Evolutionary conservation across 2,329 filamentous ascomycete genomes (phyloP).

Genomic region (Diaporthe ampelina): DNA sequence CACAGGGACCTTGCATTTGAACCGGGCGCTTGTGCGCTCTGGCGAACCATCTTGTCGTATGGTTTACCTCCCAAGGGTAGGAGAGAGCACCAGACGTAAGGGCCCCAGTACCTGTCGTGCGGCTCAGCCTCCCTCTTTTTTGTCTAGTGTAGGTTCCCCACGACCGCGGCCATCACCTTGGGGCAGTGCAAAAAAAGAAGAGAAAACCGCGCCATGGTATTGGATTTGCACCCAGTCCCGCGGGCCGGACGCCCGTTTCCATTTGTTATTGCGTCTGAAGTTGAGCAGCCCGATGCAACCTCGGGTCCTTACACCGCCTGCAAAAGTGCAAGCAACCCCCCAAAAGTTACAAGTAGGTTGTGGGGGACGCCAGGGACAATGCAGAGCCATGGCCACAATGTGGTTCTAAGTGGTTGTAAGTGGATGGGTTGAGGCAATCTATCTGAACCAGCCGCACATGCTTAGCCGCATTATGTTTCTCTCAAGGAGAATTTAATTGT

Average conservation of each 20-base stretch:
- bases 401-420: constrained; percentile 32
- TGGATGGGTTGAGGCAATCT: constrained; percentile 29
- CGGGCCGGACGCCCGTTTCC: constrained; percentile 11
- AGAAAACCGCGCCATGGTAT: constrained; percentile 6
- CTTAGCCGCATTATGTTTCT: constrained; percentile 29
- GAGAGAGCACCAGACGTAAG: background rate
- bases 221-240: constrained; percentile 2
- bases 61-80: background rate
- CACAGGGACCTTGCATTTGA: background rate
- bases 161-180: constrained; percentile 7
- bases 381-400: background rate
- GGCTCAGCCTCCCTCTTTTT: background rate
- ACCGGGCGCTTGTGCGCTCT: background rate
- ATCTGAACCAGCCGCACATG: constrained; percentile 30
- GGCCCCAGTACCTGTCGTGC: background rate
- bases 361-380: too few species aligned
- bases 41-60: background rate
- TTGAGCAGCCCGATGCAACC: constrained; percentile 27
- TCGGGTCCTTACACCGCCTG: constrained; percentile 23
- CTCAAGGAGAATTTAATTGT: constrained; percentile 27
- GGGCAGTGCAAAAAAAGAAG: constrained; percentile 8
- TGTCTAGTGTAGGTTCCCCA: constrained; percentile 15
- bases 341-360: background rate
- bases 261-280: constrained; percentile 35
- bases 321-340: constrained; percentile 1